Evolutionary conservation across 495 filamentous ascomycete species (phyloP), one percentile per base, ranked within the genome.

Genomic region (Astrocystis sublimbata): DNA sequence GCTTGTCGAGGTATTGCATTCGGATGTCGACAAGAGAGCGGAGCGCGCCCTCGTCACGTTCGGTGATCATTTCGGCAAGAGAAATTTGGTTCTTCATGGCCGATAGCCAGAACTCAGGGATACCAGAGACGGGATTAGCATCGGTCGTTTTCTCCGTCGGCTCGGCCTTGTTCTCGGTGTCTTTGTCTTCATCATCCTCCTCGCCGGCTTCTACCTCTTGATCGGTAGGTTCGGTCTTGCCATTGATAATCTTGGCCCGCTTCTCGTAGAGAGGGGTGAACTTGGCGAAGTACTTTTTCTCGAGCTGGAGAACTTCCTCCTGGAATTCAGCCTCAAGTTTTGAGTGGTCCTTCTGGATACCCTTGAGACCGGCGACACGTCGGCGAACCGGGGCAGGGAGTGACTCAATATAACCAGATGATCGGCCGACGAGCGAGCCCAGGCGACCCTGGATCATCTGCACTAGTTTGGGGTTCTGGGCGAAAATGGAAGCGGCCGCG

Each of bases 21-120:
- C 93, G 92, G 74, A 99, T 93, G 72, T 99, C 93, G 63, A 83
- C 88, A n/a, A 99, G 84, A 65, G 86, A 79, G 78, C 93, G 94
- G 58, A 99, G 88, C 58, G 92, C 94, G 60, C 83, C 86, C 83
- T 98, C 96, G 69, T 99, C 96, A 43, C 90, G 87, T 62, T 98
- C 96, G 63, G 93, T 98, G 74, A 99, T 97, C 86, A 97, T 93
- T 78, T 98, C 96, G 35, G 93, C 92, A 46, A 99, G 84, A 8
- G 92, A 93, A 71, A 93, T 85, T 73, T 97, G 92, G 80, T 98
- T 99, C 84, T 99, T 99, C 94, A 99, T 98, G 64, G 96, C 92
- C 61, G 93, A 97, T 28, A 99, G 83, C 96, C 96, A 99, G 83
- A 99, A 99, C 76, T 99, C 96, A 35, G 96, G 96, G 63, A 98